These are phyloP conservation scores for Haberlea rhodopensis DNA, from an alignment of 257 asterid genomes.

Conservation along the genomic window DNA sequence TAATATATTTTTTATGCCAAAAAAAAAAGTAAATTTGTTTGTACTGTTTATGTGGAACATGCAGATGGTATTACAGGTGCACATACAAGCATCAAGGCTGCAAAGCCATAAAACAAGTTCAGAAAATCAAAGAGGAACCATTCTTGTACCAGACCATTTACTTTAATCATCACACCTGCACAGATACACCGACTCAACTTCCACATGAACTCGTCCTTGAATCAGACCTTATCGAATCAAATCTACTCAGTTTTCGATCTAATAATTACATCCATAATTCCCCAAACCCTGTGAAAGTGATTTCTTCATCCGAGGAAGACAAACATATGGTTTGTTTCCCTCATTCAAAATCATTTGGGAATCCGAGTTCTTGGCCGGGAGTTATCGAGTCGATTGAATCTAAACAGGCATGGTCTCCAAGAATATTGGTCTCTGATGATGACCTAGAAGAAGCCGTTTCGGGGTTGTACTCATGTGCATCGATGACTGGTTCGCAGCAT, in stretches of 20 bases:
- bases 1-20: no score
- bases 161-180: conserved; percentile 61
- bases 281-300: background rate
- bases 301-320: background rate
- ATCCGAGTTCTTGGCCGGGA: conserved; percentile 36
- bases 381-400: conserved; percentile 17
- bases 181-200: background rate
- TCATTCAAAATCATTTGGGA: conserved; percentile 27
- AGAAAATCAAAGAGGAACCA: conserved; percentile 36
- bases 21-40: no score
- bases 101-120: conserved; percentile 70
- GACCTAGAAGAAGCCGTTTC: conserved; percentile 36
- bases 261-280: background rate
- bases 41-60: background rate
- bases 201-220: conserved; percentile 27
- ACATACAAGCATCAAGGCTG: conserved; percentile 60
- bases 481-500: background rate
- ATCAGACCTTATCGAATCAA: conserved; percentile 28
- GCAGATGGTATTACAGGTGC: conserved; percentile 78
- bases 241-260: conserved; percentile 39
- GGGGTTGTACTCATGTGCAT: conserved; percentile 18
- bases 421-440: background rate
- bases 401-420: conserved; percentile 25
- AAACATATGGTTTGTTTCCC: conserved; percentile 25
- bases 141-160: conserved; percentile 51